Evolutionary conservation across 345 rosid genomes (phyloP).

Genomic region (Raphanus raphanistrum): DNA sequence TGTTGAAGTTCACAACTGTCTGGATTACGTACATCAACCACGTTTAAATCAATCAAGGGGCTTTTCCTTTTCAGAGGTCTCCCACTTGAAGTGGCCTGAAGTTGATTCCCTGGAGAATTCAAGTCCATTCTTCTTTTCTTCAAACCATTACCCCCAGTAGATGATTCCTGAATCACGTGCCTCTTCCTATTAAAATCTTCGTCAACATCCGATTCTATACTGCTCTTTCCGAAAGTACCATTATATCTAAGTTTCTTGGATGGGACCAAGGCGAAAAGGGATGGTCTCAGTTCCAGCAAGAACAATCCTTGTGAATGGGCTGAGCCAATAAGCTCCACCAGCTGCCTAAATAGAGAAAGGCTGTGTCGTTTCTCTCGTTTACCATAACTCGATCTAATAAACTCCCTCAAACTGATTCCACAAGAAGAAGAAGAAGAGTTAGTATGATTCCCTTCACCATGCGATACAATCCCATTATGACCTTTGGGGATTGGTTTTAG

Average conservation of each 20-base stretch:
- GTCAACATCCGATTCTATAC: conserved; percentile 26
- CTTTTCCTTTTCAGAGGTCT: conserved; percentile 30
- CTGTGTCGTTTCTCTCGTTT: conserved; percentile 48
- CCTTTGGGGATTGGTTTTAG: conserved; percentile 36
- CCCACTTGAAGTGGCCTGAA: conserved; percentile 36
- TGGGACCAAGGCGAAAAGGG: conserved; percentile 49
- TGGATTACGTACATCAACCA: conserved; percentile 37
- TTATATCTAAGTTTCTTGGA: conserved; percentile 50
- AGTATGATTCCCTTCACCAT: conserved; percentile 37
- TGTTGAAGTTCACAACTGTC: conserved; percentile 37
- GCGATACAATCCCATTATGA: conserved; percentile 27
- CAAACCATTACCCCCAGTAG: conserved; percentile 23
- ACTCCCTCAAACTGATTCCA: conserved; percentile 62
- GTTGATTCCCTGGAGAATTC: conserved; percentile 28
- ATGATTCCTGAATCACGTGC: conserved; percentile 38
- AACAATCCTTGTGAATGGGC: conserved; percentile 63
- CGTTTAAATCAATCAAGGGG: conserved; percentile 29
- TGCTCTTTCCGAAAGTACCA: conserved; percentile 50
- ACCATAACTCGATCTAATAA: conserved; percentile 45
- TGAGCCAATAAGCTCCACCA: conserved; percentile 64
- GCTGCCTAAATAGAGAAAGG: conserved; percentile 58
- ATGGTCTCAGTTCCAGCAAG: conserved; percentile 59
- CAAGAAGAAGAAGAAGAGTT: conserved; percentile 32
- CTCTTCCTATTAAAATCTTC: conserved; percentile 48
- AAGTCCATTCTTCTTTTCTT: conserved; percentile 48